These are phyloP conservation scores for Tuber melanosporum DNA, from an alignment of 495 filamentous ascomycete genomes.

Conservation along the genomic window DNA sequence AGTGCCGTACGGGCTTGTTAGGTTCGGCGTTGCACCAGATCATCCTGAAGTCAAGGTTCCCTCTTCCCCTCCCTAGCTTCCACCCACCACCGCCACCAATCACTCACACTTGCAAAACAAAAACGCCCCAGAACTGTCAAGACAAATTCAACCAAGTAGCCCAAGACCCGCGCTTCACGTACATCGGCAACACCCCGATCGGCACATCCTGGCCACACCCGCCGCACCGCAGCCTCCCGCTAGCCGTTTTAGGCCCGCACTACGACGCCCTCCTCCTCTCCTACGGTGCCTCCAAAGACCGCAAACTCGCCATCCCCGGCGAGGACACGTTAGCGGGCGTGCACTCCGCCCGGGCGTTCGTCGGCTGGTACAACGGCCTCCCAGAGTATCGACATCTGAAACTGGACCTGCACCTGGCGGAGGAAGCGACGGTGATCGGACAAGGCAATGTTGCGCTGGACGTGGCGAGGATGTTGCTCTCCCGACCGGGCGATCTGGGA, in stretches of 20 bases:
- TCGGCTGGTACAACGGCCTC: constrained; percentile 96
- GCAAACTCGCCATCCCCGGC: constrained; percentile 69
- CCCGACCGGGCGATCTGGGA: constrained; percentile 60
- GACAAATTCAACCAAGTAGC: constrained; percentile 89
- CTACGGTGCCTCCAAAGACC: constrained; percentile 83
- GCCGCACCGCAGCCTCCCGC: constrained; percentile 52
- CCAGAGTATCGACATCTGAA: constrained; percentile 72
- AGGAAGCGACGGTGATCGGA: constrained; percentile 82
- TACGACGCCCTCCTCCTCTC: constrained; percentile 91
- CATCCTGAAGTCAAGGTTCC: constrained; percentile 95
- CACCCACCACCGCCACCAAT: neutral
- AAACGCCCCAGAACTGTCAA: constrained; percentile 67
- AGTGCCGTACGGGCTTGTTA: constrained; percentile 82
- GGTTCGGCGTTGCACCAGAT: constrained; percentile 92
- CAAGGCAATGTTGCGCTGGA: constrained; percentile 96
- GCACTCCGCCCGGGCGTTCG: constrained; percentile 85
- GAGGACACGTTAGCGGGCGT: constrained; percentile 66
- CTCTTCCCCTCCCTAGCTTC: neutral
- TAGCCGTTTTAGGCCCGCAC: constrained; percentile 64
- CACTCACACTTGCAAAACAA: neutral
- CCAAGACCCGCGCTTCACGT: constrained; percentile 71
- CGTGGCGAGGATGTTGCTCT: constrained; percentile 79
- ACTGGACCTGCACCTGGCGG: constrained; percentile 66
- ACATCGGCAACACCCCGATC: constrained; percentile 81
- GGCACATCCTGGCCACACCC: constrained; percentile 50